Conservation (phyloP, 441 rosid species). For the Adansonia madagascariensis region DNA sequence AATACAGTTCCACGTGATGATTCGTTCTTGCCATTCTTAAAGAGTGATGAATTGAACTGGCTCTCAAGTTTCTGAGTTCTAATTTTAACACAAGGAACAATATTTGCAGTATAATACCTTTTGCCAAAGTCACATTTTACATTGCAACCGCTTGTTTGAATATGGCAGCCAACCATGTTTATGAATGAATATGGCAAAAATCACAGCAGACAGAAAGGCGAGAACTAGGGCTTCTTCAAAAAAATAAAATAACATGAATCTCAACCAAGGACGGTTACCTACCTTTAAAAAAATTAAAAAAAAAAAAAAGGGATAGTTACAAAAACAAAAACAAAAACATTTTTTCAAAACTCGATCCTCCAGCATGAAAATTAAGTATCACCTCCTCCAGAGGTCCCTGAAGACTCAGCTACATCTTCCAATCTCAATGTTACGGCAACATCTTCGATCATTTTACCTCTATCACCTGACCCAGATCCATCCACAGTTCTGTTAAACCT, state of each 20-base stretch:
- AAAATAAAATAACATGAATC: conserved; percentile 12
- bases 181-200: no score
- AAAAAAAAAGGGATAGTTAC: neutral
- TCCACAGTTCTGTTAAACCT: conserved; percentile 55
- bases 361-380: conserved; percentile 28
- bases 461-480: conserved; percentile 39
- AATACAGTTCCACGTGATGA: neutral
- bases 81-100: conserved; percentile 5
- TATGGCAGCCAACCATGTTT: no score
- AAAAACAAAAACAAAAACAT: conserved; percentile 16
- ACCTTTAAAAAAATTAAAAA: no score
- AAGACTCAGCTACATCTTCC: conserved; percentile 50
- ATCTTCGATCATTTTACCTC: conserved; percentile 58
- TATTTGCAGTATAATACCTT: neutral
- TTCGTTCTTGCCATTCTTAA: neutral
- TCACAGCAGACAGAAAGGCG: no score
- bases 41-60: neutral
- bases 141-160: no score
- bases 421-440: conserved; percentile 35
- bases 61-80: neutral
- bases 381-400: conserved; percentile 40
- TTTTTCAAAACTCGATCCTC: neutral
- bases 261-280: neutral
- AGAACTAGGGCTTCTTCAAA: neutral
- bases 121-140: neutral